These are phyloP conservation scores for Didymella pomorum DNA, from an alignment of 2,329 filamentous ascomycete species.

Conservation along the genomic window DNA sequence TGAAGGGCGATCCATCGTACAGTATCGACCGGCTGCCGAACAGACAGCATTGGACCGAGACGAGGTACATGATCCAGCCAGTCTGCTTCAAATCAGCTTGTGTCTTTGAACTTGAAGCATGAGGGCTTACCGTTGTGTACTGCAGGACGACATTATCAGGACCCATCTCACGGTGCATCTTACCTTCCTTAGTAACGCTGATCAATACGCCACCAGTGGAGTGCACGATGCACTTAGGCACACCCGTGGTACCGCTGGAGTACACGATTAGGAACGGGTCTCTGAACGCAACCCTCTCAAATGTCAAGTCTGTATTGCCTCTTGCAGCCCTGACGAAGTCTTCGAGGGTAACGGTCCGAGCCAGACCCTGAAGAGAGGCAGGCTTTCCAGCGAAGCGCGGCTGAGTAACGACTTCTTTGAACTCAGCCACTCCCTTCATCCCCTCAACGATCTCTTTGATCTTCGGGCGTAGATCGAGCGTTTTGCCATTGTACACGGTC, in stretches of 20 bases:
- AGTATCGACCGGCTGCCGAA: constrained; percentile 69
- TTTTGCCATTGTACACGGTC: constrained; percentile 80
- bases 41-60: constrained; percentile 65
- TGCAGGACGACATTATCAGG: constrained; percentile 60
- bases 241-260: constrained; percentile 80
- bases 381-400: constrained; percentile 67
- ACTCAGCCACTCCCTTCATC: constrained; percentile 67
- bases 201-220: constrained; percentile 71
- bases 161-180: constrained; percentile 59
- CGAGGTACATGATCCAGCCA: constrained; percentile 85
- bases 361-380: constrained; percentile 65
- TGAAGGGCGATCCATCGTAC: constrained; percentile 86
- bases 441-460: constrained; percentile 72
- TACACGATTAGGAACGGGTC: constrained; percentile 83
- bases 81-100: constrained; percentile 30
- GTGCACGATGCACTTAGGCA: constrained; percentile 87
- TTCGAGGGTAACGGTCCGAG: constrained; percentile 55
- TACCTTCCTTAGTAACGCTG: constrained; percentile 67
- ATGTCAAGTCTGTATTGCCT: constrained; percentile 55
- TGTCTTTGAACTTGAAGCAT: background rate
- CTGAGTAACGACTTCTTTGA: constrained; percentile 70
- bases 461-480: constrained; percentile 74
- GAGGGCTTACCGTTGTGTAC: constrained; percentile 60
- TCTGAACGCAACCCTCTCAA: constrained; percentile 71
- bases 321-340: constrained; percentile 53